Conservation (phyloP, 176 grass and related monocot genomes). For the Triticum dicoccoides region DNA sequence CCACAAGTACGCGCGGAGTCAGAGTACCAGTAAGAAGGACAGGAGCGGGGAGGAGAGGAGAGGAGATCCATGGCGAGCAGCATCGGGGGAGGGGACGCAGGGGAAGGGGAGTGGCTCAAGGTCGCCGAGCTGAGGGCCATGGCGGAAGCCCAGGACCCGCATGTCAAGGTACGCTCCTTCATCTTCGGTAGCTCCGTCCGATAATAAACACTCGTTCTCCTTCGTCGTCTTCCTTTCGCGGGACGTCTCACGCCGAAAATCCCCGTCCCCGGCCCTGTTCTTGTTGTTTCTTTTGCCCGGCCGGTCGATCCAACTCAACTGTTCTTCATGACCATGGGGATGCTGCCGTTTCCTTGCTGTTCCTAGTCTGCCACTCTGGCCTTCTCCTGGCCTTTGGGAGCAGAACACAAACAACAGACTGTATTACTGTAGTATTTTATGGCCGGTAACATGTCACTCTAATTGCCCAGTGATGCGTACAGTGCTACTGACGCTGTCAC, state of each 20-base stretch:
- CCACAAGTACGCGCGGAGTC: neutral
- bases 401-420: neutral
- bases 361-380: no score
- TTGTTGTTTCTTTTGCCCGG: neutral
- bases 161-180: conserved; percentile 20
- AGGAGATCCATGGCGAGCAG: conserved; percentile 22
- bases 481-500: neutral
- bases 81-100: neutral
- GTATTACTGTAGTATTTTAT: neutral
- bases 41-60: neutral
- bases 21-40: neutral
- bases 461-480: neutral
- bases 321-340: neutral
- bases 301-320: neutral
- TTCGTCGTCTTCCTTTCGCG: neutral
- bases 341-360: no score
- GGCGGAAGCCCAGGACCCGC: conserved; percentile 34
- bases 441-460: neutral
- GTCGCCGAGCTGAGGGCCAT: conserved; percentile 38
- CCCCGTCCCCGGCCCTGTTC: neutral
- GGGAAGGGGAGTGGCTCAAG: conserved; percentile 48
- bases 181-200: neutral
- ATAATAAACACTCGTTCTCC: neutral
- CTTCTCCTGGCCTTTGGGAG: neutral
- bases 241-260: neutral